These are phyloP conservation scores for Pleurotus cornucopiae DNA, from an alignment of 768 basidiomycete genomes.

Conservation along the genomic window DNA sequence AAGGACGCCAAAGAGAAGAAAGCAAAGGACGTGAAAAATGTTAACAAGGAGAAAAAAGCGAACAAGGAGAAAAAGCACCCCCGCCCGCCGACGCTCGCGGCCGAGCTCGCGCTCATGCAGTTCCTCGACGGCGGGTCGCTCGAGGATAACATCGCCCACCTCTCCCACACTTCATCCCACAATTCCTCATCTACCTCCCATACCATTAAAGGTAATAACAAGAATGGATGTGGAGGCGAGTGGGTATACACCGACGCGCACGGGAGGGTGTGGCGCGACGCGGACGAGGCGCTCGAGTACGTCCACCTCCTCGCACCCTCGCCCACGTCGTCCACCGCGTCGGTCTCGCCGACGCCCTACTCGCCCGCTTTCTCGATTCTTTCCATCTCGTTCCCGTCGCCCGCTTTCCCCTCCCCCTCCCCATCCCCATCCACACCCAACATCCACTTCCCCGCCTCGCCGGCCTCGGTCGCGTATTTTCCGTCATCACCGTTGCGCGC, in stretches of 20 bases:
- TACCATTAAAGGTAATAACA: no score
- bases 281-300: slow-evolving; percentile 69
- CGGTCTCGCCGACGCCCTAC: not conserved
- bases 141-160: slow-evolving; percentile 37
- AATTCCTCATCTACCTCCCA: no score
- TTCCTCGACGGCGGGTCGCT: slow-evolving; percentile 60
- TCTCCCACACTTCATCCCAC: no score
- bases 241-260: slow-evolving; percentile 52
- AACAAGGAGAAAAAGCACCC: not conserved
- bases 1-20: slow-evolving; percentile 49
- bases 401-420: no score
- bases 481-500: no score
- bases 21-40: slow-evolving; percentile 9
- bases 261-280: slow-evolving; percentile 68
- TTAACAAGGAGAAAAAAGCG: not conserved
- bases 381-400: no score
- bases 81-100: slow-evolving; percentile 50
- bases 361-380: not conserved
- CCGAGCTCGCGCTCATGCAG: slow-evolving; percentile 69
- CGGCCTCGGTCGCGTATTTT: no score
- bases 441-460: no score
- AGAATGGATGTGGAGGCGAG: slow-evolving; percentile 30
- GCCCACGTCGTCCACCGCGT: not conserved
- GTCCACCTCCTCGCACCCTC: slow-evolving; percentile 43
- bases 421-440: no score